Evolutionary conservation across 768 basidiomycete species (phyloP).

Genomic region (Amanita phalloides): DNA sequence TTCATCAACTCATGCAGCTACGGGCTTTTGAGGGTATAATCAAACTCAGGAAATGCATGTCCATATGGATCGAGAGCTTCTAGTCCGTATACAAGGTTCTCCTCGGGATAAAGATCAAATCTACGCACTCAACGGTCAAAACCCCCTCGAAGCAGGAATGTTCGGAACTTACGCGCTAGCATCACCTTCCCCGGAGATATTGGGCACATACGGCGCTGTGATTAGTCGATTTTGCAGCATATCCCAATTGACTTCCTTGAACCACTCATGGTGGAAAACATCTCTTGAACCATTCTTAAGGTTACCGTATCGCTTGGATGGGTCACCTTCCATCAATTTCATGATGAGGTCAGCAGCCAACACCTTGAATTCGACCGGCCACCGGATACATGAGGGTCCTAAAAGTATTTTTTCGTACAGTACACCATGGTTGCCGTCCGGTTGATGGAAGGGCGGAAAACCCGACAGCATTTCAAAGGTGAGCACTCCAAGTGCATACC

Average conservation of each 20-base stretch:
- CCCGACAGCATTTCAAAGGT: slow-evolving; percentile 98
- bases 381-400: slow-evolving; percentile 65
- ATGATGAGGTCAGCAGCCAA: slow-evolving; percentile 83
- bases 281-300: slow-evolving; percentile 80
- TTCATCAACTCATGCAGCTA: slow-evolving; percentile 3
- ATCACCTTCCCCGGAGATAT: slow-evolving; percentile 88
- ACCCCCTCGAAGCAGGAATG: slow-evolving; percentile 6
- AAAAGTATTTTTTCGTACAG: slow-evolving; percentile 88
- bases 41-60: slow-evolving; percentile 66
- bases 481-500: slow-evolving; percentile 96
- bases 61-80: slow-evolving; percentile 53
- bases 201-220: slow-evolving; percentile 90
- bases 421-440: slow-evolving; percentile 71
- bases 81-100: slow-evolving; percentile 58
- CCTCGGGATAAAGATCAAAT: slow-evolving; percentile 74
- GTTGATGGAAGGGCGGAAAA: slow-evolving; percentile 88
- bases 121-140: slow-evolving; percentile 21
- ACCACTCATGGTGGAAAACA: slow-evolving; percentile 91
- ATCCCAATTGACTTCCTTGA: slow-evolving; percentile 87
- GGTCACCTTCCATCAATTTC: slow-evolving; percentile 83
- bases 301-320: slow-evolving; percentile 85
- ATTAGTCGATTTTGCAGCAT: slow-evolving; percentile 77
- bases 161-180: slow-evolving; percentile 69
- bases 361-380: slow-evolving; percentile 63
- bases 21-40: slow-evolving; percentile 36